Evolutionary conservation across 345 rosid species (phyloP), one percentile per base, ranked within the genome.

Genomic region (Aurinia saxatilis): DNA sequence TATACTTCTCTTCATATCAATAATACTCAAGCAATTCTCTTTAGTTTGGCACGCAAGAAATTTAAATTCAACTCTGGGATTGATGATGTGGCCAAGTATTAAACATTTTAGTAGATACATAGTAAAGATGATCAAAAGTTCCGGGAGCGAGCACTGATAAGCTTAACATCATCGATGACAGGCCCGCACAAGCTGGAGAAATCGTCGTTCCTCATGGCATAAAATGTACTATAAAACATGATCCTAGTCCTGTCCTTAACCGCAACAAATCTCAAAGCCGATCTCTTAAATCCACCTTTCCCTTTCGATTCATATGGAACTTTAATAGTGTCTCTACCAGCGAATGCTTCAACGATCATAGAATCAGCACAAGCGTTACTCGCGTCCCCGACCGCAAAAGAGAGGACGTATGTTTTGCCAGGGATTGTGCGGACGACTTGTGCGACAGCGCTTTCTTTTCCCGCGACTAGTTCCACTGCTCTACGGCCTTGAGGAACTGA

Each of bases 181-280:
- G 98, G 96, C 0, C 98, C 91, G 15, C 98, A 91, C 4, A 91
- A 79, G 4, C 91, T 81, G 46, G 88, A 81, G 50, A 77, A 82
- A 71, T 84, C 82, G 14, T 86, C 96, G 38, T 65, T 84, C 57
- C 82, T 84, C 87, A 82, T 88, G 0, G 82, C 73, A 67, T 91
- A 88, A 40, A 71, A 88, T 2, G 96, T 82, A 77, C 96, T 84
- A 10, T 74, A 77, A 78, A 91, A 84, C 82, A 73, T 72, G 46
- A 91, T 25, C 31, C 95, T 71, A 2, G 96, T 88, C 44, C 79
- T 70, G 3, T 4, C 27, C 0, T 90, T 62, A 0, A 50, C 74
- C 0, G 95, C 98, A 12, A 42, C 67, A 61, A 91, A 88, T 39
- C n/a, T 35, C 5, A 91, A 56, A 7, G 50, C 70, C 1, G 82